These are phyloP conservation scores for Parachaetomium inaequale DNA, from an alignment of 495 filamentous ascomycete species.

Conservation along the genomic window DNA sequence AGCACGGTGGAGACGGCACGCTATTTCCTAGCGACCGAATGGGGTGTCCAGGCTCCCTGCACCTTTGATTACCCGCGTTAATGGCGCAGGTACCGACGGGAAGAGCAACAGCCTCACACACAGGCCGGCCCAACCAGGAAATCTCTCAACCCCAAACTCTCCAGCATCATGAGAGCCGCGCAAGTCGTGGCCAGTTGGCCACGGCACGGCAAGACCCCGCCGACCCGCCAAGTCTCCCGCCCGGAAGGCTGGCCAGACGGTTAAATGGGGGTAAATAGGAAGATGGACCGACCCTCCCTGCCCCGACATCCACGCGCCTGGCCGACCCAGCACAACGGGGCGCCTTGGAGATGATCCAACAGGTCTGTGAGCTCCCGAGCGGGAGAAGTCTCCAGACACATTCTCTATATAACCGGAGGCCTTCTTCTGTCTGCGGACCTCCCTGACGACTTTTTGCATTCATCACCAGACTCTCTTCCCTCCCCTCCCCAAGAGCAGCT, in stretches of 20 bases:
- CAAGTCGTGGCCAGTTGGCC: not conserved
- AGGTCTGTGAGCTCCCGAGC: not conserved
- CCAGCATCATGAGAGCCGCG: not conserved
- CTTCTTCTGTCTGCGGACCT: not conserved
- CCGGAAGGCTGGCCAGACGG: conserved; percentile 32
- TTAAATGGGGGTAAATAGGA: conserved; percentile 50
- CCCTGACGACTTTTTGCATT: conserved; percentile 4
- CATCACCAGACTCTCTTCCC: not conserved
- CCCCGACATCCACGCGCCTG: conserved; percentile 29
- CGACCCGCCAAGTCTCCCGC: conserved; percentile 19
- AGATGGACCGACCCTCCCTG: conserved; percentile 19
- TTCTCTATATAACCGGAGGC: conserved; percentile 13
- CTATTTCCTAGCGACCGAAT: not conserved
- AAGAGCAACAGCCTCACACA: not conserved
- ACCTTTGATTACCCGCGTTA: not conserved
- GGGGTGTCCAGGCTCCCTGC: not conserved
- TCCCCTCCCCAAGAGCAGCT: not conserved
- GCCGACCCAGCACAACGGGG: conserved; percentile 16
- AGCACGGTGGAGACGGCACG: not conserved
- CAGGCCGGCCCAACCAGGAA: not conserved
- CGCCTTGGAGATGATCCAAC: not conserved
- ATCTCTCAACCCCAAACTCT: not conserved
- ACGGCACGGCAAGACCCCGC: conserved; percentile 11
- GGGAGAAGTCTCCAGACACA: not conserved
- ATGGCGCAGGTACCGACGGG: not conserved